Base-by-base conservation (phyloP, 2,329 filamentous ascomycete species). In the Colletotrichum musicola region DNA sequence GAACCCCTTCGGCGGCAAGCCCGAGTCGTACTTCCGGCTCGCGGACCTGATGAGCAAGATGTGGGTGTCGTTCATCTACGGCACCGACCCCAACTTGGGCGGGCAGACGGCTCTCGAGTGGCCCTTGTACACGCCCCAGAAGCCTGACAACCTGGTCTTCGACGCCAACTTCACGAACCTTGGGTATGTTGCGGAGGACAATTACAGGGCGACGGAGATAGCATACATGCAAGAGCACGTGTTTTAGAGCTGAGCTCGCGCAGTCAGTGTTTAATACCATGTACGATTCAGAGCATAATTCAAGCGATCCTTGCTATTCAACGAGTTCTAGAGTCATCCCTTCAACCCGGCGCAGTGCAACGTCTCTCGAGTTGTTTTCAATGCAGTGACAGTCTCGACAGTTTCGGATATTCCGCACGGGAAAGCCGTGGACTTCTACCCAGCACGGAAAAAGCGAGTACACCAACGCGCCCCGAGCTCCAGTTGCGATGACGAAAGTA, bases 41-140 rank as follows among this genome's bases (percentile, higher is more conserved):
- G 82, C 84, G 12, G 76, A 81, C 47, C 74, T 83, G 71, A 87
- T 88, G 82, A 80, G 80, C 51, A 77, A 78, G 59, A 84, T 84
- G 80, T 88, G 86, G 86, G 81, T 83, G 25, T 79, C 79, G 3
- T 88, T 88, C 70, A 80, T 86, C 50, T 77, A 81, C 60, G 78
- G 77, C 50, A 74, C 81, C 18, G 77, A 85, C 73, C 85, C 85
- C 18, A 85, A 83, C 63, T 9, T 40, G 22, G 22, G 51, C 20
- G 20, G 18, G 30, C 10, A 13, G 2, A 51, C 22, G 13, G 60
- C 53, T 27, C 66, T 44, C 7, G 25, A 74, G 16, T 88, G 84
- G 85, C 82, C 83, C 6, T 68, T 74, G 14, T 88, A 87, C 74
- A 78, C 76, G 1, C 68, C 77, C 2, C 72, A 74, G 2, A 71